phyloP scores from a whole-genome alignment of 2,329 filamentous ascomycete genomes.

The Ophiostoma australiae region DNA sequence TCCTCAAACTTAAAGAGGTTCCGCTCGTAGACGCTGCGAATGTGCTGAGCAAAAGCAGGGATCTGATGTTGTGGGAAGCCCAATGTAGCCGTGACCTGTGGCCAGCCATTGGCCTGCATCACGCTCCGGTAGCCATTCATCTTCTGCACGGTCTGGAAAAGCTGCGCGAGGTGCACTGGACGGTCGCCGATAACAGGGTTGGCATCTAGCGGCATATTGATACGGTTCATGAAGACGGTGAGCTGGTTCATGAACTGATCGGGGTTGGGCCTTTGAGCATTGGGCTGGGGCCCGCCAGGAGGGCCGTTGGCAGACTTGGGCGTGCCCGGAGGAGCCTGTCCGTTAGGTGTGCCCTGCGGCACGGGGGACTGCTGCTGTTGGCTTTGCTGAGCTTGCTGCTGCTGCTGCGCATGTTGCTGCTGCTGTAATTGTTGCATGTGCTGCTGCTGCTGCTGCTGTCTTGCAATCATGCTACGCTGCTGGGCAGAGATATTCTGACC shows the following conservation, averaged over 20 bases:
- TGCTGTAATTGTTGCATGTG: slow-evolving; percentile 35
- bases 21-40: slow-evolving; percentile 69
- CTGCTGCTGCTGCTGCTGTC: slow-evolving; percentile 35
- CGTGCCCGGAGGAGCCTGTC: slow-evolving; percentile 47
- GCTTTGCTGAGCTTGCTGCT: slow-evolving; percentile 37
- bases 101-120: slow-evolving; percentile 67
- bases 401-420: slow-evolving; percentile 37
- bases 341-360: slow-evolving; percentile 43
- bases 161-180: slow-evolving; percentile 65
- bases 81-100: slow-evolving; percentile 61
- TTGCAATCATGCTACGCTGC: slow-evolving; percentile 36
- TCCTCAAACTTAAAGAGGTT: slow-evolving; percentile 76
- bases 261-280: slow-evolving; percentile 36
- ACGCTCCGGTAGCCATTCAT: slow-evolving; percentile 72
- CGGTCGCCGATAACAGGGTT: slow-evolving; percentile 71
- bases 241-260: slow-evolving; percentile 74
- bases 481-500: slow-evolving; percentile 32
- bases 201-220: slow-evolving; percentile 67
- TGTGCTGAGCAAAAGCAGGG: slow-evolving; percentile 61
- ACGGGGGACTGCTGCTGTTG: slow-evolving; percentile 32
- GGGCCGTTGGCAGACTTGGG: slow-evolving; percentile 27
- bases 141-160: slow-evolving; percentile 75
- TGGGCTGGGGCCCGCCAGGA: slow-evolving; percentile 26
- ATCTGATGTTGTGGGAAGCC: slow-evolving; percentile 58
- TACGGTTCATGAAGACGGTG: slow-evolving; percentile 68